These are phyloP conservation scores for Saccharomycopsis sp. DNA, from an alignment of 805 yeast genomes.

Conservation along the genomic window DNA sequence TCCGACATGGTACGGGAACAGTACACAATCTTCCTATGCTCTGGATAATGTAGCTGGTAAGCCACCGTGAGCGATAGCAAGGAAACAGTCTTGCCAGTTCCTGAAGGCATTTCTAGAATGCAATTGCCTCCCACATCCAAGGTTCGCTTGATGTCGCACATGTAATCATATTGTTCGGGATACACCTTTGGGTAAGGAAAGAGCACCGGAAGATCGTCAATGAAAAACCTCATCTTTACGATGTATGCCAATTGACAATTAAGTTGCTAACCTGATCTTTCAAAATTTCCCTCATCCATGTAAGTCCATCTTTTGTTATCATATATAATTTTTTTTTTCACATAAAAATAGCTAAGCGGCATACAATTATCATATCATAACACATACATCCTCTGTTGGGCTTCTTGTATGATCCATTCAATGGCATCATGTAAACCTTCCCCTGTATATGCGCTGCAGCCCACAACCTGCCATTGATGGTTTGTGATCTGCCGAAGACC, in stretches of 20 bases:
- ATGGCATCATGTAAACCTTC: constrained; percentile 32
- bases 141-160: constrained; percentile 91
- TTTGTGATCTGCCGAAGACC: constrained; percentile 28
- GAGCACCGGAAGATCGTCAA: constrained; percentile 90
- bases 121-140: constrained; percentile 95
- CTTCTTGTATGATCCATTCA: constrained; percentile 36
- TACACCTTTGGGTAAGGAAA: constrained; percentile 96
- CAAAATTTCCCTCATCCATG: too few relatives aligned
- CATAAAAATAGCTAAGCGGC: neutral
- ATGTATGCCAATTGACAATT: too few relatives aligned
- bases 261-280: too few relatives aligned
- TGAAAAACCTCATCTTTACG: constrained; percentile 57
- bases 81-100: constrained; percentile 96
- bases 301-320: neutral
- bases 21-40: constrained; percentile 86
- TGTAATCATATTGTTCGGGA: constrained; percentile 97
- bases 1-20: constrained; percentile 99
- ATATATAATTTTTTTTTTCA: neutral
- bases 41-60: constrained; percentile 90
- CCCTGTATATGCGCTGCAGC: constrained; percentile 43
- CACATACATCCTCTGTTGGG: constrained; percentile 32
- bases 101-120: constrained; percentile 98
- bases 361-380: too few relatives aligned
- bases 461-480: constrained; percentile 35
- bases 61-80: constrained; percentile 86